These are phyloP conservation scores for Adansonia digitata DNA, from an alignment of 345 rosid genomes.

Conservation along the genomic window DNA sequence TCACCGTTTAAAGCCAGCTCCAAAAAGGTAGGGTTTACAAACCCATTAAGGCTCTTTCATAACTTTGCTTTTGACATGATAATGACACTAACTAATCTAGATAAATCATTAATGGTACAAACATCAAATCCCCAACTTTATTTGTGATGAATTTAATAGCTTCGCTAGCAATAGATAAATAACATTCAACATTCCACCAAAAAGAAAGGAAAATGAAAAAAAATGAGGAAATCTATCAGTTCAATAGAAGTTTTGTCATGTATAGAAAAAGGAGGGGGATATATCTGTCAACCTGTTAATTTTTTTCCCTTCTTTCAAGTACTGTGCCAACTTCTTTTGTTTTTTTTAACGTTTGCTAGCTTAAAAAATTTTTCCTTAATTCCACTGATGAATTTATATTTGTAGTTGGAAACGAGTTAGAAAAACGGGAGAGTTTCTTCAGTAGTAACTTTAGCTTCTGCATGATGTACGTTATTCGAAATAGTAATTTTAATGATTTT, in stretches of 20 bases:
- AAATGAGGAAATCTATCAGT: not conserved
- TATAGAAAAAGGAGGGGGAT: not conserved
- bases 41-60: not conserved
- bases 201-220: not conserved
- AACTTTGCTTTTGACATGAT: not conserved
- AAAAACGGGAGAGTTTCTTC: not conserved
- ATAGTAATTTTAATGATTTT: slow-evolving; percentile 2
- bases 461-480: not conserved
- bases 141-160: not conserved
- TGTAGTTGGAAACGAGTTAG: not conserved
- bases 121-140: too few relatives aligned
- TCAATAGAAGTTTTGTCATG: not conserved
- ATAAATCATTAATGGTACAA: too few relatives aligned
- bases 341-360: slow-evolving; percentile 15
- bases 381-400: too few relatives aligned
- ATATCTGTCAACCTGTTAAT: slow-evolving; percentile 5
- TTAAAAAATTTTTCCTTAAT: too few relatives aligned
- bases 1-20: not conserved
- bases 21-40: not conserved
- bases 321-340: slow-evolving; percentile 8
- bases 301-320: slow-evolving; percentile 23
- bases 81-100: not conserved
- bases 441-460: not conserved
- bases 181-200: not conserved
- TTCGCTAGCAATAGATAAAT: not conserved